Evolutionary conservation across 1,284 basidiomycete species (phyloP).

Genomic region (Puccinia hordei): DNA sequence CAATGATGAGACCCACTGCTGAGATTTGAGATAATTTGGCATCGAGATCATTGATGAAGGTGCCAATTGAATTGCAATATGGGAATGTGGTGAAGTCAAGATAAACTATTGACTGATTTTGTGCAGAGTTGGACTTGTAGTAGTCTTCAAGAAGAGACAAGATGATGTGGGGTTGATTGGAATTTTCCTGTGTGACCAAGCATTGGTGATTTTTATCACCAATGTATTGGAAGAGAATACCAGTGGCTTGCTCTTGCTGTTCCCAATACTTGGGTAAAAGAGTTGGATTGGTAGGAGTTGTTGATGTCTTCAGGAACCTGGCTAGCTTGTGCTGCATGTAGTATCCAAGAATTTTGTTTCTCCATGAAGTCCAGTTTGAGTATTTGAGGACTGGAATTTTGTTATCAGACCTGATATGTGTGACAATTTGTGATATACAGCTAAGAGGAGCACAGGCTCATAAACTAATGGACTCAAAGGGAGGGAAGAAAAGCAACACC

Average conservation of each 20-base stretch:
- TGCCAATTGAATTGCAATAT: neutral
- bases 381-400: neutral
- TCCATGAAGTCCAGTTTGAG: neutral
- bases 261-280: no score
- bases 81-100: neutral
- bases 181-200: neutral
- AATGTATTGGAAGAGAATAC: neutral
- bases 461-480: neutral
- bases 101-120: constrained; percentile 4
- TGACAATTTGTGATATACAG: neutral
- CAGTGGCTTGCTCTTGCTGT: neutral
- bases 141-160: neutral
- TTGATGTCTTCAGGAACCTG: neutral
- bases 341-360: neutral
- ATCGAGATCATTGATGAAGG: neutral
- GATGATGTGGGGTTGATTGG: neutral
- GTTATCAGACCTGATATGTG: neutral
- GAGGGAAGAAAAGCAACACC: neutral
- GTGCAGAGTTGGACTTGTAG: neutral
- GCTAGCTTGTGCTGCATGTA: no score
- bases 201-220: neutral
- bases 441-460: no score
- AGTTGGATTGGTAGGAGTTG: neutral
- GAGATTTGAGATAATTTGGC: neutral
- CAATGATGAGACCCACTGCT: neutral